Base-by-base conservation (phyloP, 805 yeast genomes). In the Cyberlindnera nakhonratchasimensis region DNA sequence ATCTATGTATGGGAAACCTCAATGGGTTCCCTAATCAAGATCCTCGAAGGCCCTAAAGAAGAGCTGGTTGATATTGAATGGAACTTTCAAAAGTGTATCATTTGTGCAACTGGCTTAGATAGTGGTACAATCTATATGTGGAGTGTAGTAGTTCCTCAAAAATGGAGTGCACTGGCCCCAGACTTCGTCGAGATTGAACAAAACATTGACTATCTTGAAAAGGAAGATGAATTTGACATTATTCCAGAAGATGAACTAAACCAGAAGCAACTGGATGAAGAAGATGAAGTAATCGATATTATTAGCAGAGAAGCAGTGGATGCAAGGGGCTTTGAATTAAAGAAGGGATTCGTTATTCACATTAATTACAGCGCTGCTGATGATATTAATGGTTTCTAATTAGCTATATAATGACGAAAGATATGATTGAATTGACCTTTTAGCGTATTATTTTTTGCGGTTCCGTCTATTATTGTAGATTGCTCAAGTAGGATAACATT, bases 111-210 rank as follows among this genome's bases (percentile, higher is more conserved):
- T 22, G 96, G 97, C 0, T 66, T 86, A 41, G 98, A 90, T 56
- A 71, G 86, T 24, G 97, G 97, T 1, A 70, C 79, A 29, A 74
- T 90, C 2, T 89, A 86, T 57, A 59, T 85, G 30, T 91, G 97
- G 96, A 76, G 83, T 37, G 74, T 86, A 9, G 75, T 76, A 29
- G 77, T 86, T 17, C 95, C 96, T 1, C 96, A 89, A 54, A 85
- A 86, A 64, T 90, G 98, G 98, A 84, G 95, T 62, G 95, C 97
- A 1, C 68, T 90, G 53, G 97, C 97, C 0, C 97, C 97, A 1
- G 98, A 91, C 61, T 90, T 91, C 59, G 95, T 85, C 36, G 97
- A 90, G 61, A 82, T 90, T 32, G 96, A 90, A 57, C 96, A 89
- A 55, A 91, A 89, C 57, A 82, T 86, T 9, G 88, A 85, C 44